phyloP scores from a whole-genome alignment of 1,139 yeast species.

The Debaryomyces udenii region DNA sequence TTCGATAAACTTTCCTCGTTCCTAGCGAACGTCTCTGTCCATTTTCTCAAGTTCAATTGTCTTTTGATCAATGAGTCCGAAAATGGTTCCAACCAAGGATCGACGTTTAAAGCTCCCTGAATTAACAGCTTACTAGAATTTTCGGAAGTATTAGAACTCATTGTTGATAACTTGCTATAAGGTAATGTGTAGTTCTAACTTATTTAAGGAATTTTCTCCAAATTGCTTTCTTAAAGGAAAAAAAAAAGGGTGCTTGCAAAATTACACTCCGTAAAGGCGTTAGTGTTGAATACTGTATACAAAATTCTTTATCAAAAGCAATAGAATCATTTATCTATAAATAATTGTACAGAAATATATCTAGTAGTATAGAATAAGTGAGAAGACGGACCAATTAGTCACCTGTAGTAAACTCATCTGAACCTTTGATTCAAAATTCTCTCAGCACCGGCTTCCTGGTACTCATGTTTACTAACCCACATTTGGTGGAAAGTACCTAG shows the following conservation, averaged over 20 bases:
- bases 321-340: not conserved
- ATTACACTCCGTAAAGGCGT: no score
- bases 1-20: slow-evolving; percentile 50
- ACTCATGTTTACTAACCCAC: slow-evolving; percentile 93
- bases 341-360: not conserved
- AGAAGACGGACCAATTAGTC: no score
- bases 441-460: slow-evolving; percentile 88
- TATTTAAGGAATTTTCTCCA: not conserved
- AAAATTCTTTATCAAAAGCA: not conserved
- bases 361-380: slow-evolving; percentile 1
- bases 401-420: slow-evolving; percentile 32
- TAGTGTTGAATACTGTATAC: not conserved
- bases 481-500: slow-evolving; percentile 95
- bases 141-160: slow-evolving; percentile 1
- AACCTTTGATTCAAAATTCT: slow-evolving; percentile 75
- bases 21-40: slow-evolving; percentile 45
- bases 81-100: slow-evolving; percentile 88
- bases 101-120: slow-evolving; percentile 65
- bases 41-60: slow-evolving; percentile 54
- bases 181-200: not conserved
- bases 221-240: not conserved
- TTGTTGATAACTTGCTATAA: not conserved
- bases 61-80: slow-evolving; percentile 52
- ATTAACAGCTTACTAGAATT: slow-evolving; percentile 23
- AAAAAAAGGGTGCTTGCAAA: not conserved